Base-by-base conservation (phyloP, 768 basidiomycete species). In the Mycena olivaceomarginata region DNA sequence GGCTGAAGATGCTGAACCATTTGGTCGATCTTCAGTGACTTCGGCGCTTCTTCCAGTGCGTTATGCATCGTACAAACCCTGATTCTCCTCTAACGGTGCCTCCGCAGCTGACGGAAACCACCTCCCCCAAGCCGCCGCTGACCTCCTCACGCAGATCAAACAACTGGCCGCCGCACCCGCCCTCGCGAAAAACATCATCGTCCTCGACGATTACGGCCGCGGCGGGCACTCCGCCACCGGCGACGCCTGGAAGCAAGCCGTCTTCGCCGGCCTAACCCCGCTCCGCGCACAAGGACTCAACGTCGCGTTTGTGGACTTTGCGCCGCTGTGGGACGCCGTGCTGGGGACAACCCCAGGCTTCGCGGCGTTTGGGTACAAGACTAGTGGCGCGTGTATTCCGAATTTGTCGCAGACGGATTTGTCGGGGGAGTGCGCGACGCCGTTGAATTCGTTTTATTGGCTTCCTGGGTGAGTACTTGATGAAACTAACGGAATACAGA, bases 371-470 rank as follows among this genome's bases (percentile, higher is more conserved):
- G 90, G 91, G 15, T 92, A 89, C 77, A 84, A 83, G 31, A 91
- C 85, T 45, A 82, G 84, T 13, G 83, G 83, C 22, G 82, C 86
- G 5, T 84, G 85, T 69, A 87, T 81, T 3, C 83, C 82, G 3
- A 84, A 84, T 6, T 80, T 74, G 40, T 80, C 81, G 18, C 84
- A 85, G 57, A 86, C 87, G 15, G 85, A 85, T 6, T 79, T 82
- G 5, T 20, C 71, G 25, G 84, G 79, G 2, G 70, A 77, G 73
- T 90, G 89, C 70, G 41, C 69, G 62, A 89, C 90, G 67, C 87
- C 88, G 4, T 88, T 89, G 46, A 90, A 89, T 78, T 86, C 86
- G 64, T 92, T 91, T 74, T 91, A 91, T 78, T 92, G 90, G 89
- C 88, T 91, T 25, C 82, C 83, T 51, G 87, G 88, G 91, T 91